These are phyloP conservation scores for Spathaspora arborariae DNA, from an alignment of 805 yeast genomes.

Conservation along the genomic window DNA sequence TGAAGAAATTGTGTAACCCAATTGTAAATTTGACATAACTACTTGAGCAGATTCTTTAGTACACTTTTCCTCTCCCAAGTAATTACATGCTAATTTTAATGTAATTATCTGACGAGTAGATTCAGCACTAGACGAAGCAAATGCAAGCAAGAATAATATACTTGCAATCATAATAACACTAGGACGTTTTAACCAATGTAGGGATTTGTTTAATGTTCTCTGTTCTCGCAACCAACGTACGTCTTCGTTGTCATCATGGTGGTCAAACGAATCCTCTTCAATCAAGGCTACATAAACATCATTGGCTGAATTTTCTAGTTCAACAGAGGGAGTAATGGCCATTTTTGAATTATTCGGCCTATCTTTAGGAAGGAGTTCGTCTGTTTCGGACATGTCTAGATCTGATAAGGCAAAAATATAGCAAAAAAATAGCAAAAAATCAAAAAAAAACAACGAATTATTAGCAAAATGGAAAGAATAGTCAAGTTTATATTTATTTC, in stretches of 20 bases:
- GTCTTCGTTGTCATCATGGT: slow-evolving; percentile 36
- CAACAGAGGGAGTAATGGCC: slow-evolving; percentile 7
- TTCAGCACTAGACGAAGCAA: slow-evolving; percentile 36
- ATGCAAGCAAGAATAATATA: slow-evolving; percentile 38
- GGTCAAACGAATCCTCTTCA: slow-evolving; percentile 21
- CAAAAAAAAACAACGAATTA: background rate
- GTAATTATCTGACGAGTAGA: slow-evolving; percentile 38
- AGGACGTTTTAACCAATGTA: slow-evolving; percentile 58
- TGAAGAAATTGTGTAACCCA: slow-evolving; percentile 35
- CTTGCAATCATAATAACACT: slow-evolving; percentile 47
- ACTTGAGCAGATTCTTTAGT: slow-evolving; percentile 33
- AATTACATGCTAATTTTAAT: slow-evolving; percentile 27
- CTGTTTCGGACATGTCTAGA: background rate
- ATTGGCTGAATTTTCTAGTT: slow-evolving; percentile 27
- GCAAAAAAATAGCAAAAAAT: background rate
- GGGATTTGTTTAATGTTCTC: slow-evolving; percentile 35
- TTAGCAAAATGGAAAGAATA: too few relatives aligned
- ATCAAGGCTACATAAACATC: slow-evolving; percentile 41
- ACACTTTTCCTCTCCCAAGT: slow-evolving; percentile 19
- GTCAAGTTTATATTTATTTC: background rate
- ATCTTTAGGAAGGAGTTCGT: background rate
- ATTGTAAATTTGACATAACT: slow-evolving; percentile 46
- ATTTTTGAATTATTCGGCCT: background rate
- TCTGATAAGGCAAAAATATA: background rate
- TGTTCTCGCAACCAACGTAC: slow-evolving; percentile 49